Percentiles rank a stretch among this genome's conserved stretches.
Evolutionary conservation across 2,329 filamentous ascomycete species (phyloP).

Genomic region (Hortaea werneckii): DNA sequence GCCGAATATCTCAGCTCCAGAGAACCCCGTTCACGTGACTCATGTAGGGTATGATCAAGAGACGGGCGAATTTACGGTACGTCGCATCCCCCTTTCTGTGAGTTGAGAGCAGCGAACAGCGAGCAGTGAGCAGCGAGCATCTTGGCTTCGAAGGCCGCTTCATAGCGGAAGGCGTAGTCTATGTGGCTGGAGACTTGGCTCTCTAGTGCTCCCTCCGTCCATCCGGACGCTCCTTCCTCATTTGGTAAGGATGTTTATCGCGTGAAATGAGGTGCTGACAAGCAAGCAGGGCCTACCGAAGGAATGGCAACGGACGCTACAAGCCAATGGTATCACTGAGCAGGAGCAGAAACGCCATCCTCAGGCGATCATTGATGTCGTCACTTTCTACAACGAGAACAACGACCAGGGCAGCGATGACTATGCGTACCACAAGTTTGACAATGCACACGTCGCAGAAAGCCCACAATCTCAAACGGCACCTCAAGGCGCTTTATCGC

Average conservation of each 20-base stretch:
- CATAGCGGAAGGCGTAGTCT: too few relatives aligned
- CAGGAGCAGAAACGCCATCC: conserved; percentile 93
- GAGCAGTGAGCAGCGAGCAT: too few relatives aligned
- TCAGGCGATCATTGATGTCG: conserved; percentile 88
- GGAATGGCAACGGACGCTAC: conserved; percentile 93
- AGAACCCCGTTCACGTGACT: conserved; percentile 95
- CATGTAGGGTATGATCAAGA: conserved; percentile 96
- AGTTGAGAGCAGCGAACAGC: too few relatives aligned
- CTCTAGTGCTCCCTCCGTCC: too few relatives aligned
- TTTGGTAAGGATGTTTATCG: too few relatives aligned
- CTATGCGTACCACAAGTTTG: conserved; percentile 91
- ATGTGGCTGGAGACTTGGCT: too few relatives aligned
- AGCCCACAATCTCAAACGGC: conserved; percentile 29
- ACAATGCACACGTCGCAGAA: conserved; percentile 58
- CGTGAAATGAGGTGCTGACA: too few relatives aligned
- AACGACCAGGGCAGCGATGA: conserved; percentile 72
- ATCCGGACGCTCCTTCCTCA: too few relatives aligned
- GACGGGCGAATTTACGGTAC: conserved; percentile 90
- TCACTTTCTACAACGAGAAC: conserved; percentile 95
- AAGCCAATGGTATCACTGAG: conserved; percentile 91
- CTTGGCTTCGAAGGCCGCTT: too few relatives aligned
- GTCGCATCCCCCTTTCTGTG: too few relatives aligned
- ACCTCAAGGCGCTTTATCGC: conserved; percentile 7
- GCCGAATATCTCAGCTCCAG: conserved; percentile 90
- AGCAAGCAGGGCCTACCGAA: conserved; percentile 65